Percentiles rank a stretch among this genome's conserved stretches.
Evolutionary conservation across 352 stramenopile species (phyloP).

Genomic region (Plasmopara halstedii): DNA sequence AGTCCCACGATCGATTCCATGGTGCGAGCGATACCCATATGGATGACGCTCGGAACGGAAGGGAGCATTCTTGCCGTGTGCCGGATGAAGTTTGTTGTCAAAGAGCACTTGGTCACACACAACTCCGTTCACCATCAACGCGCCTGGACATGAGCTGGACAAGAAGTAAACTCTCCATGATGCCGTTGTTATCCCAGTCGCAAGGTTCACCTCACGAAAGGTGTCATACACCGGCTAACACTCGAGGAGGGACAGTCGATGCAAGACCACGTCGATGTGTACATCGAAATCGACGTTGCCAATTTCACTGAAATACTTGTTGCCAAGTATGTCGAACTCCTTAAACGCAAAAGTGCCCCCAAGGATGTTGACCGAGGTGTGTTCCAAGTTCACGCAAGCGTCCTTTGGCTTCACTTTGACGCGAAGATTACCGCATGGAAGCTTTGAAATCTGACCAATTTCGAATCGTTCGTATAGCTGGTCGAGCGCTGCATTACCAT

Average conservation of each 20-base stretch:
- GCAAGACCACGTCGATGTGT: background rate
- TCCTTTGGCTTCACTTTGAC: background rate
- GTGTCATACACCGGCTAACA: background rate
- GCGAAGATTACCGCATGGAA: background rate
- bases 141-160: background rate
- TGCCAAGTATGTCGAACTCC: background rate
- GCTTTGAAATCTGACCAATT: background rate
- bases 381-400: background rate
- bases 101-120: background rate
- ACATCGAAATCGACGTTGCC: background rate
- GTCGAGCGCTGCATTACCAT: background rate
- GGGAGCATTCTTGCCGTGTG: background rate
- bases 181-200: background rate
- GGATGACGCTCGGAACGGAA: background rate
- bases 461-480: background rate
- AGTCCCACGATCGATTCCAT: background rate
- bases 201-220: background rate
- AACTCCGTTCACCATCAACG: background rate
- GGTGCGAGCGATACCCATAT: background rate
- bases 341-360: background rate
- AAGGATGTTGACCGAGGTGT: background rate
- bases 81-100: background rate
- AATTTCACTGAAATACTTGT: background rate
- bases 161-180: background rate
- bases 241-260: background rate